Evolutionary conservation across 257 asterid genomes (phyloP).

Genomic region (Nicotiana noctiflora): DNA sequence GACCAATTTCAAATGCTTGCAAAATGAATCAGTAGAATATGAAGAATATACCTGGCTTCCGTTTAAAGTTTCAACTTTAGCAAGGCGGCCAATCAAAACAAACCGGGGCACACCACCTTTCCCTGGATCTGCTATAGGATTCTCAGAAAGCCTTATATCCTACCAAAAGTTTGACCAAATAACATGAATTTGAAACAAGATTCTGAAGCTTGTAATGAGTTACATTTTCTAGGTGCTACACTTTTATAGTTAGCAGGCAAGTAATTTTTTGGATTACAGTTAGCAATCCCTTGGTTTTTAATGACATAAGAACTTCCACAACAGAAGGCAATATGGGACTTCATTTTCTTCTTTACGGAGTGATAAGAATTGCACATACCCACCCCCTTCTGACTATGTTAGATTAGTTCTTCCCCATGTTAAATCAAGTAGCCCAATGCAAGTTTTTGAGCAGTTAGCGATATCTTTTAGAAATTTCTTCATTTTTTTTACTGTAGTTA

Average conservation of each 20-base stretch:
- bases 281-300: not conserved
- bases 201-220: not conserved
- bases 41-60: slow-evolving; percentile 74
- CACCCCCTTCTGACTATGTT: not conserved
- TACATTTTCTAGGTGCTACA: not conserved
- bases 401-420: not conserved
- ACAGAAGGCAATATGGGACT: not conserved
- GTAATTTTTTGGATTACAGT: not conserved
- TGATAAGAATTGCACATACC: not conserved
- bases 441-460: not conserved
- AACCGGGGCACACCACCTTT: slow-evolving; percentile 77
- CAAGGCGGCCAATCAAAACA: slow-evolving; percentile 78
- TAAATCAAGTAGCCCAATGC: not conserved
- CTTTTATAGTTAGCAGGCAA: not conserved
- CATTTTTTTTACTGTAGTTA: not conserved
- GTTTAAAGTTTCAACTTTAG: slow-evolving; percentile 57
- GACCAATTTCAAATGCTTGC: slow-evolving; percentile 18
- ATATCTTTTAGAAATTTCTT: not conserved
- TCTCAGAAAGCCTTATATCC: slow-evolving; percentile 88
- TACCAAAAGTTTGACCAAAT: slow-evolving; percentile 11
- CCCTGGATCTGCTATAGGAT: slow-evolving; percentile 73
- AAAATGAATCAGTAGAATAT: not conserved
- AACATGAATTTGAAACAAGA: slow-evolving; percentile 4
- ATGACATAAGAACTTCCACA: not conserved
- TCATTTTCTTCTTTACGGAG: slow-evolving; percentile 7